A percentile compares a stretch with the other conserved stretches of the same genome.
Conservation (phyloP, 2,329 filamentous ascomycete species). For the Triangularia setosa region DNA sequence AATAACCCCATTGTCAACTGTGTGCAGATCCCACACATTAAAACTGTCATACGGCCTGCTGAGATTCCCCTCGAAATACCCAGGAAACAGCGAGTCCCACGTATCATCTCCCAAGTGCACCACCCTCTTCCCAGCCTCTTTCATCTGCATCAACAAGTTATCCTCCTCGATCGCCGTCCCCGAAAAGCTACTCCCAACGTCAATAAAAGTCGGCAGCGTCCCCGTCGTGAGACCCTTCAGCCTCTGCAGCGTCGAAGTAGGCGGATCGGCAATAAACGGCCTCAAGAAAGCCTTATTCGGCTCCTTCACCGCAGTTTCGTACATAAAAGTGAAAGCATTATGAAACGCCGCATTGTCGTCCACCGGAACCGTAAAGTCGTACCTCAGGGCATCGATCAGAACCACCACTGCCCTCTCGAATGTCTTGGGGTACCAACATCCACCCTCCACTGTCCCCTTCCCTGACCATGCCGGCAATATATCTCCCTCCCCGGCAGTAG, state of each 20-base stretch:
- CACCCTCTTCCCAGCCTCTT: slow-evolving; percentile 64
- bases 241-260: slow-evolving; percentile 86
- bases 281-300: slow-evolving; percentile 84
- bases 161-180: slow-evolving; percentile 96
- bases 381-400: slow-evolving; percentile 87
- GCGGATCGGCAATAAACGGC: slow-evolving; percentile 95
- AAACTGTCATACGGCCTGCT: slow-evolving; percentile 93
- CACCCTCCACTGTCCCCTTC: slow-evolving; percentile 49
- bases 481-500: slow-evolving; percentile 45
- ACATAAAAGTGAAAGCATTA: slow-evolving; percentile 80
- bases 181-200: slow-evolving; percentile 91
- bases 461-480: slow-evolving; percentile 41
- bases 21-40: slow-evolving; percentile 97
- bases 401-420: slow-evolving; percentile 91
- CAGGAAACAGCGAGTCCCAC: slow-evolving; percentile 89
- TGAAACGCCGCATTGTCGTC: slow-evolving; percentile 63
- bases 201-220: slow-evolving; percentile 89
- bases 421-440: slow-evolving; percentile 94
- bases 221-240: slow-evolving; percentile 93
- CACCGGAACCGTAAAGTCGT: slow-evolving; percentile 91
- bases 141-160: slow-evolving; percentile 64
- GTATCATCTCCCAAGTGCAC: slow-evolving; percentile 98
- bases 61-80: slow-evolving; percentile 83
- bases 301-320: slow-evolving; percentile 70
- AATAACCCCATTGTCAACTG: slow-evolving; percentile 90